These are phyloP conservation scores for Phytophthora rubi DNA, from an alignment of 352 stramenopile genomes.

Conservation along the genomic window DNA sequence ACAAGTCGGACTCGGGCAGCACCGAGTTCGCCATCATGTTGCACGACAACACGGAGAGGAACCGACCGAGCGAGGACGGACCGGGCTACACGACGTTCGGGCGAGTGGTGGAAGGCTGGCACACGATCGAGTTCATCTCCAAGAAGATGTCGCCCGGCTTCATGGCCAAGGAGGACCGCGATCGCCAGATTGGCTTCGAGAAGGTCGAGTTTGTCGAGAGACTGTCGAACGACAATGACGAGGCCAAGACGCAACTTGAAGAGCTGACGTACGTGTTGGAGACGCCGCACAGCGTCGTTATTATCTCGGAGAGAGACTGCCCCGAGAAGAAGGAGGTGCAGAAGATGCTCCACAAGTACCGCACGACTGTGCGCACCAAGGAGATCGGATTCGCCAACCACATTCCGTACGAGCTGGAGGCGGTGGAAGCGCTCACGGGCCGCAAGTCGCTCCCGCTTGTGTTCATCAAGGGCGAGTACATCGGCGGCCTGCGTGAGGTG, in stretches of 20 bases:
- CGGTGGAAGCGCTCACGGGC: slow-evolving; percentile 89
- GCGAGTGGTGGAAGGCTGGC: slow-evolving; percentile 78
- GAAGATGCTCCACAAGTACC: slow-evolving; percentile 74
- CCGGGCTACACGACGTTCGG: slow-evolving; percentile 85
- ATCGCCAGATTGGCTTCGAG: slow-evolving; percentile 73
- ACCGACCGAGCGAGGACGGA: slow-evolving; percentile 63
- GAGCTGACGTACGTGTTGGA: slow-evolving; percentile 77
- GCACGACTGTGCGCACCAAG: slow-evolving; percentile 58
- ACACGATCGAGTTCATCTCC: slow-evolving; percentile 76
- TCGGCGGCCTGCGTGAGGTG: slow-evolving; percentile 94
- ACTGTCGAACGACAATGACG: slow-evolving; percentile 62
- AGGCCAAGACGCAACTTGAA: slow-evolving; percentile 68
- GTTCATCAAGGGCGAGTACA: slow-evolving; percentile 94
- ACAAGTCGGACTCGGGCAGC: slow-evolving; percentile 74
- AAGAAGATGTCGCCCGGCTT: slow-evolving; percentile 77
- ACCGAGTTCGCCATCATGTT: slow-evolving; percentile 90
- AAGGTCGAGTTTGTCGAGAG: slow-evolving; percentile 72
- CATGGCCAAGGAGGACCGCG: slow-evolving; percentile 68
- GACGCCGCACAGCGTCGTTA: slow-evolving; percentile 88
- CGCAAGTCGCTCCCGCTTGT: slow-evolving; percentile 95
- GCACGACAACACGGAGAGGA: slow-evolving; percentile 77
- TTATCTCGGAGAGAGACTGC: slow-evolving; percentile 96
- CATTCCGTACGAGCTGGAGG: slow-evolving; percentile 76
- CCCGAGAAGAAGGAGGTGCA: slow-evolving; percentile 93
- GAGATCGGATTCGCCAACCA: slow-evolving; percentile 63